These are phyloP conservation scores for Termitomyces sp. DNA, from an alignment of 768 basidiomycete species.

Conservation along the genomic window DNA sequence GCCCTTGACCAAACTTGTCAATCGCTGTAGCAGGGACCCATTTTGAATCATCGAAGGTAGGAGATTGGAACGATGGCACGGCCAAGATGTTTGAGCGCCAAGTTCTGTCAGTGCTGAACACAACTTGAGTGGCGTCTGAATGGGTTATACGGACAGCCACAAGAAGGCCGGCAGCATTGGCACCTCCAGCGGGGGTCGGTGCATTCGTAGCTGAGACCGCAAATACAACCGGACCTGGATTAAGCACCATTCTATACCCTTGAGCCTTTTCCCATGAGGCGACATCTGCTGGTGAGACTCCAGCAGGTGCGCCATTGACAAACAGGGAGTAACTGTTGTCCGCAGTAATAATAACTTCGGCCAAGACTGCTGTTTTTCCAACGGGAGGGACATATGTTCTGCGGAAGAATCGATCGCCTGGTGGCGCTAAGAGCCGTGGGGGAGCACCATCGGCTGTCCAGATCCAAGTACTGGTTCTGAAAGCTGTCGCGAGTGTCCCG, in stretches of 20 bases:
- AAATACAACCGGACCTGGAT: conserved; percentile 15
- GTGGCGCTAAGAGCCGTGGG: conserved; percentile 6
- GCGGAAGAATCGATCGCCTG: conserved; percentile 13
- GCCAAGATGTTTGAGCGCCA: conserved; percentile 8
- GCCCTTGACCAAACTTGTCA: conserved; percentile 11
- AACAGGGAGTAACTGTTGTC: conserved; percentile 14
- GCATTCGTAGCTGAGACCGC: conserved; percentile 15
- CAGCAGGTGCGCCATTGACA: conserved; percentile 13
- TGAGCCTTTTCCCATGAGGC: conserved; percentile 15
- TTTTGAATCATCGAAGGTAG: conserved; percentile 13
- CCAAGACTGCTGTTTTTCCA: conserved; percentile 13
- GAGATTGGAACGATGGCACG: conserved; percentile 12
- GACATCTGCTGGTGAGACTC: conserved; percentile 1
- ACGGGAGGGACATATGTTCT: conserved; percentile 12
- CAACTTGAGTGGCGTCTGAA: conserved; percentile 13
- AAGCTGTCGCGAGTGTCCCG: conserved; percentile 7
- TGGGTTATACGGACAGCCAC: conserved; percentile 16
- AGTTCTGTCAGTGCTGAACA: conserved; percentile 6
- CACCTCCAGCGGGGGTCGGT: not conserved
- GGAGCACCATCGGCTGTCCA: conserved; percentile 14
- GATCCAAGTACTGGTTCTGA: conserved; percentile 14
- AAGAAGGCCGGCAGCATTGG: conserved; percentile 16
- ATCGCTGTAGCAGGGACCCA: conserved; percentile 12
- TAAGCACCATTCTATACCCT: conserved; percentile 14
- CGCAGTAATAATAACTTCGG: conserved; percentile 15